phyloP scores from a whole-genome alignment of 768 basidiomycete species.

The Phallus indusiatus region DNA sequence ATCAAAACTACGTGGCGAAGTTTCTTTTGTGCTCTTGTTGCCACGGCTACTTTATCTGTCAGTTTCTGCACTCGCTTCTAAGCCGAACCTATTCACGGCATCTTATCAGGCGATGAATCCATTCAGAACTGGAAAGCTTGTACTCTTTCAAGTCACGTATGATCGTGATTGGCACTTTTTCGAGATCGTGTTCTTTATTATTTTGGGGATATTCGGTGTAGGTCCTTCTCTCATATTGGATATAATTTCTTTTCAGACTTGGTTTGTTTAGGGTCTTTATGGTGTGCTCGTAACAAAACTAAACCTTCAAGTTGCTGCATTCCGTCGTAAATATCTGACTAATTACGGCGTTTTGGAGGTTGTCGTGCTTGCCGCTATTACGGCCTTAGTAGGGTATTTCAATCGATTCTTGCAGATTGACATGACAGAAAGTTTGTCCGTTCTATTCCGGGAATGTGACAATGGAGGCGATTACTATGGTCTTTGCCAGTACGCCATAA shows the following conservation, averaged over 20 bases:
- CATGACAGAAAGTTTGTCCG: conserved; percentile 94
- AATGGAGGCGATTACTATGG: conserved; percentile 86
- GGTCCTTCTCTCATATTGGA: conserved; percentile 16
- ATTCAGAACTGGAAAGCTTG: conserved; percentile 94
- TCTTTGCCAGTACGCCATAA: conserved; percentile 79
- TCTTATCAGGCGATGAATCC: conserved; percentile 87
- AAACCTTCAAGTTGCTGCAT: conserved; percentile 90
- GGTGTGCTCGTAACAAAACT: conserved; percentile 97
- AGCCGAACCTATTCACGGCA: neutral
- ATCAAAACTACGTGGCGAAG: conserved; percentile 99
- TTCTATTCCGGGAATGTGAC: conserved; percentile 93
- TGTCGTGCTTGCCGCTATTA: conserved; percentile 74
- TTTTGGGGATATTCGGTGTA: conserved; percentile 94
- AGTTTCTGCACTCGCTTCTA: conserved; percentile 24
- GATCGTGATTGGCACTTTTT: conserved; percentile 99
- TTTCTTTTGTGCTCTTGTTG: conserved; percentile 94
- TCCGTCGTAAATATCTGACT: conserved; percentile 82
- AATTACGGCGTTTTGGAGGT: conserved; percentile 85
- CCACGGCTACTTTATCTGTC: conserved; percentile 91
- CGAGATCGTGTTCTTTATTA: conserved; percentile 92
- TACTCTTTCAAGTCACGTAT: conserved; percentile 96
- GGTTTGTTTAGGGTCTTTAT: conserved; percentile 74
- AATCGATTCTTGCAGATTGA: conserved; percentile 93
- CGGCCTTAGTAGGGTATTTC: conserved; percentile 87
- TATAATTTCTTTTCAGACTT: conserved; percentile 8